These are phyloP conservation scores for Termitomyces sp. DNA, from an alignment of 768 basidiomycete species.

Conservation along the genomic window DNA sequence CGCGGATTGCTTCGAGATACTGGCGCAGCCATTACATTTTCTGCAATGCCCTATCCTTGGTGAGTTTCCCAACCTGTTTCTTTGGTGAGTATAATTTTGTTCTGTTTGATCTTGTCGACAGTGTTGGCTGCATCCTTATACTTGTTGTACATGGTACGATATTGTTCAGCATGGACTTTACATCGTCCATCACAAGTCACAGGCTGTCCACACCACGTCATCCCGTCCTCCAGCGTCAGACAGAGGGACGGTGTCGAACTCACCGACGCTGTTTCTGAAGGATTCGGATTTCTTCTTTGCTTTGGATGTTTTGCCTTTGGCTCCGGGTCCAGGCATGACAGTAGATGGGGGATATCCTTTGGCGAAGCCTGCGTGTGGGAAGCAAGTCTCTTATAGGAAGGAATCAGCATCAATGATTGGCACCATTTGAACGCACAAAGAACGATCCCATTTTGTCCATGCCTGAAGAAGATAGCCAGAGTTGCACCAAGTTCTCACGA, in stretches of 20 bases:
- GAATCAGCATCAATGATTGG: too few species aligned
- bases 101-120: neutral
- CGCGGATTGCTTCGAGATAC: neutral
- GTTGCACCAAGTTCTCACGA: too few species aligned
- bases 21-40: neutral
- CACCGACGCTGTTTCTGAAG: too few species aligned
- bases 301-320: neutral
- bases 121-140: neutral
- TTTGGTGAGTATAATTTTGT: neutral
- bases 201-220: neutral
- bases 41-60: neutral
- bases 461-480: too few species aligned
- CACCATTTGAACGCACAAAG: too few species aligned
- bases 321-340: neutral
- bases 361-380: neutral
- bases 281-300: neutral
- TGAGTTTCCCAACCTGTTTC: neutral
- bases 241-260: neutral
- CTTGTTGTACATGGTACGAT: neutral
- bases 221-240: neutral
- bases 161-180: neutral
- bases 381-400: neutral
- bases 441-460: too few species aligned
- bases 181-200: neutral
- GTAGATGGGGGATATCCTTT: neutral